phyloP scores from a whole-genome alignment of 352 stramenopile genomes.

The Phytophthora brassicae region DNA sequence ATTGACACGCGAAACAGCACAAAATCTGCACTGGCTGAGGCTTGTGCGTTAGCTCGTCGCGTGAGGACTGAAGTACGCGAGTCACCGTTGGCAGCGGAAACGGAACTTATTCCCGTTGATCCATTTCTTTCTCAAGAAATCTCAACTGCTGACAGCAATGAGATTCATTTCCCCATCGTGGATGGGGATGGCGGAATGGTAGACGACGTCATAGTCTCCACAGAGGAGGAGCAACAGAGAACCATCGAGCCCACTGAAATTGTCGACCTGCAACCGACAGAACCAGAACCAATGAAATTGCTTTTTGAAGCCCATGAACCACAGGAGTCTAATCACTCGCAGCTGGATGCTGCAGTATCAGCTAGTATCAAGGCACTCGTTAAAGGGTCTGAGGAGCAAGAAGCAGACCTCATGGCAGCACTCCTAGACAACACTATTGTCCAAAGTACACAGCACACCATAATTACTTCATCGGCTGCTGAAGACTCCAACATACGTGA shows the following conservation, averaged over 20 bases:
- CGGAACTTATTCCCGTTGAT: neutral
- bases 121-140: neutral
- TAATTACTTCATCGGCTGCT: neutral
- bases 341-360: neutral
- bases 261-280: neutral
- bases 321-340: neutral
- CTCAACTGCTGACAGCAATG: neutral
- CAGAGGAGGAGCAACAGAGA: conserved; percentile 1
- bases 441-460: neutral
- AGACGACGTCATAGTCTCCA: neutral
- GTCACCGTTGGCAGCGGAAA: neutral
- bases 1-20: neutral
- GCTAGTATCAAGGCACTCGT: neutral
- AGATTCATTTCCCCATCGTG: conserved; percentile 14
- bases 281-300: neutral
- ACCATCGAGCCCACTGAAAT: neutral
- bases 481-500: neutral
- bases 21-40: conserved; percentile 15
- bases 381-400: neutral
- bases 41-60: conserved; percentile 18
- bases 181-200: conserved; percentile 8
- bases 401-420: neutral
- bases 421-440: neutral
- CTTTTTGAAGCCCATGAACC: neutral
- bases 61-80: conserved; percentile 14